phyloP scores from a whole-genome alignment of 371 early-diverging fungal species.

The Nematocida sp. region DNA sequence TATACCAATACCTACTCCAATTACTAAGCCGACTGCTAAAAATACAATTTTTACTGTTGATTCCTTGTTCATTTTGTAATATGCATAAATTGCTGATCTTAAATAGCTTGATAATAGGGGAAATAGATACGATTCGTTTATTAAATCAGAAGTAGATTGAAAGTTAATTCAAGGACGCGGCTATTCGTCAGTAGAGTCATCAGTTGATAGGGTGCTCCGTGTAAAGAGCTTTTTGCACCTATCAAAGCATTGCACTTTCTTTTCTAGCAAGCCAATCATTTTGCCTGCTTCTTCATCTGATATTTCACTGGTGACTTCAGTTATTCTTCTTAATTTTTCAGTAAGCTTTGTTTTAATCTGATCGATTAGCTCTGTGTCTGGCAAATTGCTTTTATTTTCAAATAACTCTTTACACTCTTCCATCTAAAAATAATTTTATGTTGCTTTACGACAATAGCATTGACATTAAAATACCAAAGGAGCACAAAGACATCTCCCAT shows the following conservation, averaged over 20 bases:
- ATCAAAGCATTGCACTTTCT: constrained; percentile 21
- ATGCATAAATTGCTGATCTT: background rate
- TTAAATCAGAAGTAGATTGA: constrained; percentile 29
- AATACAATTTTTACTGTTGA: background rate
- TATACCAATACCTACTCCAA: constrained; percentile 17
- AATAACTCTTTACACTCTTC: constrained; percentile 52
- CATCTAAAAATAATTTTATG: constrained; percentile 53
- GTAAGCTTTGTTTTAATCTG: constrained; percentile 30
- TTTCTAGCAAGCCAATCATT: constrained; percentile 33
- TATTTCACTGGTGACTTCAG: constrained; percentile 3
- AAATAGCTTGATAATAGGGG: constrained; percentile 27
- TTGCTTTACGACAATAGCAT: constrained; percentile 44
- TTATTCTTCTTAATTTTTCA: constrained; percentile 27
- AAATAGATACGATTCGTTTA: constrained; percentile 10
- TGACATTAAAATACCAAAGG: constrained; percentile 41
- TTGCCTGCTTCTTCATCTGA: constrained; percentile 25
- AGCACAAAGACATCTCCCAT: constrained; percentile 40
- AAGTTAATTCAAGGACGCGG: background rate
- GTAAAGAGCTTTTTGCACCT: constrained; percentile 34
- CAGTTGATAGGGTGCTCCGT: background rate
- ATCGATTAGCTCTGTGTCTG: background rate
- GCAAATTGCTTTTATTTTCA: background rate
- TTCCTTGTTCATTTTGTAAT: constrained; percentile 41
- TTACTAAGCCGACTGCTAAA: constrained; percentile 1
- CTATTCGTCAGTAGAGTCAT: background rate